Conservation (phyloP, 2,329 filamentous ascomycete genomes). For the Fusarium floridanum region DNA sequence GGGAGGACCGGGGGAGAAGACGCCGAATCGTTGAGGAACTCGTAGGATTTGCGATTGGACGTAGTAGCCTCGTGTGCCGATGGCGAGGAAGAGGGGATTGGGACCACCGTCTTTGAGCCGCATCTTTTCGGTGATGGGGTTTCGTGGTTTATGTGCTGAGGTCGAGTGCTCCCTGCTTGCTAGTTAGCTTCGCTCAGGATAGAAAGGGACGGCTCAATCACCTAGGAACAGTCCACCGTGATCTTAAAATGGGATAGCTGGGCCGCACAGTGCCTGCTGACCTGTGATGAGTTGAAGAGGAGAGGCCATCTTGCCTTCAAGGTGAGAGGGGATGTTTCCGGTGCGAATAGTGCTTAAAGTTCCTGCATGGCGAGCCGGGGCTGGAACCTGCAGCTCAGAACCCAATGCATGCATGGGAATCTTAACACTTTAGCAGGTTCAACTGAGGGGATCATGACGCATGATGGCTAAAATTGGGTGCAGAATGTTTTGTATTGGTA, state of each 20-base stretch:
- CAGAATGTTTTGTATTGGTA: too few relatives aligned
- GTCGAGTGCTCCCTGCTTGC: neutral
- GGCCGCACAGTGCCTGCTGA: neutral
- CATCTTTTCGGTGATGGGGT: neutral
- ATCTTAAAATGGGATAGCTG: neutral
- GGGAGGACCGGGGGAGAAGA: conserved; percentile 14
- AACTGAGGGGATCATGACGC: neutral
- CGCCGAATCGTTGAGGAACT: conserved; percentile 18
- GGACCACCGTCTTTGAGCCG: neutral
- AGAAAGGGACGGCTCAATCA: too few relatives aligned
- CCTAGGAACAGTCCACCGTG: too few relatives aligned
- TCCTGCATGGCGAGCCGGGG: neutral
- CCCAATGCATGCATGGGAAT: neutral
- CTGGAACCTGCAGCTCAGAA: neutral
- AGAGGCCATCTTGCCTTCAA: neutral
- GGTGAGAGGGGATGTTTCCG: neutral
- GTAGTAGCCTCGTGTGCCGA: conserved; percentile 5
- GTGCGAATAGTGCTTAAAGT: neutral
- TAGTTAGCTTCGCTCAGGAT: too few relatives aligned
- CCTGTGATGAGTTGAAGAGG: neutral
- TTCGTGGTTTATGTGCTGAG: neutral
- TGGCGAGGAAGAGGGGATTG: neutral
- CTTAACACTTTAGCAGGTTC: neutral
- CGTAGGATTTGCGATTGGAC: conserved; percentile 14
- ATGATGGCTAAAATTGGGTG: accelerated